Percentiles rank a stretch among this genome's conserved stretches.
These are phyloP conservation scores for Paecilomyces variotii DNA, from an alignment of 2,329 filamentous ascomycete genomes.

Conservation along the genomic window DNA sequence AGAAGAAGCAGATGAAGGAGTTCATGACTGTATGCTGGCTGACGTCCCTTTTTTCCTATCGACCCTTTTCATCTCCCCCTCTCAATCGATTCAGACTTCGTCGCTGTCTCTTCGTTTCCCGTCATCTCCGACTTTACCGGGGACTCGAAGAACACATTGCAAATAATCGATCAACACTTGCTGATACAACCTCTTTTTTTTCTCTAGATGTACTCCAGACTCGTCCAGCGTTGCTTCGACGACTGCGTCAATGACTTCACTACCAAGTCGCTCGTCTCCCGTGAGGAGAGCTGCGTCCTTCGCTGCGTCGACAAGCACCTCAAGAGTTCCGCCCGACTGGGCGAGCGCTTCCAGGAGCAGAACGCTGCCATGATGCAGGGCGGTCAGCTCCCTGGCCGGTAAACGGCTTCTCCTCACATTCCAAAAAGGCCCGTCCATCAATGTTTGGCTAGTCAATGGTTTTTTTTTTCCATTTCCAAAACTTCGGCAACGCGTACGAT, in stretches of 20 bases:
- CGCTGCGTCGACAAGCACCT: conserved; percentile 95
- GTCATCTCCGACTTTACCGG: conserved; percentile 6
- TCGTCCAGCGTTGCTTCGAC: conserved; percentile 69
- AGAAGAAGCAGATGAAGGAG: conserved; percentile 97
- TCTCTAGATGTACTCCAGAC: conserved; percentile 55
- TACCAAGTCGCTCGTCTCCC: conserved; percentile 81
- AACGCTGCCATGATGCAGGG: conserved; percentile 60
- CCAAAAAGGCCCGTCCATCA: not conserved
- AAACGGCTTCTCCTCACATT: conserved; percentile 8
- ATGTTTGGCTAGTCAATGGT: not conserved
- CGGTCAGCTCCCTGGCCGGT: conserved; percentile 42
- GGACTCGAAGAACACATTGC: conserved; percentile 1
- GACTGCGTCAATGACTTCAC: conserved; percentile 98
- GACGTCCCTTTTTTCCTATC: not conserved
- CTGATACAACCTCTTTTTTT: conserved; percentile 5
- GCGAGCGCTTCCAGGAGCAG: conserved; percentile 79
- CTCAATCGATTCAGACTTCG: not conserved
- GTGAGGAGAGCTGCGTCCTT: conserved; percentile 86
- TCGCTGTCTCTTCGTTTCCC: conserved; percentile 1
- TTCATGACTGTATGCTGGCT: conserved; percentile 94
- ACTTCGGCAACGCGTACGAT: not conserved
- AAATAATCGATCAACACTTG: not conserved
- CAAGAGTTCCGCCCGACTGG: conserved; percentile 81
- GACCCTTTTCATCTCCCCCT: not conserved
- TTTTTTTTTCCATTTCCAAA: not conserved